phyloP scores from a whole-genome alignment of 169 alveolate genomes.

The Plasmodium malariae region DNA sequence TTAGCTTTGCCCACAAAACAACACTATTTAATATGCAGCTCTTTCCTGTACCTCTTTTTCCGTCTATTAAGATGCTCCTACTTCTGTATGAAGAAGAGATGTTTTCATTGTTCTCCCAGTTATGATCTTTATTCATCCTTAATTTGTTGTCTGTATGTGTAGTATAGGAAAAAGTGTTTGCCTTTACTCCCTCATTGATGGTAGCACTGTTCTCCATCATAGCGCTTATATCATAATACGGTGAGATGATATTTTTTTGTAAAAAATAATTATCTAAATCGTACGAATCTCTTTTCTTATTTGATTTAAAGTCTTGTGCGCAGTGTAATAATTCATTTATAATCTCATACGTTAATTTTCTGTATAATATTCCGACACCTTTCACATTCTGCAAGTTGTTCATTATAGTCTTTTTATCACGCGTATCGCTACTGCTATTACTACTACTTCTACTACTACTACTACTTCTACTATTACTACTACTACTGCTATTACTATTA shows the following conservation, averaged over 20 bases:
- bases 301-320: conserved; percentile 7
- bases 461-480: too few species aligned
- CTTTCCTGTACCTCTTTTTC: conserved; percentile 88
- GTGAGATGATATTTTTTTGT: background rate
- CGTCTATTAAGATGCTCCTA: conserved; percentile 79
- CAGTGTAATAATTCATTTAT: conserved; percentile 34
- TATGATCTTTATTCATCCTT: background rate
- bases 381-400: conserved; percentile 8
- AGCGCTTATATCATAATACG: conserved; percentile 17
- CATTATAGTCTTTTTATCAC: background rate
- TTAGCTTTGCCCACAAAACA: conserved; percentile 84
- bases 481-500: too few species aligned
- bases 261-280: conserved; percentile 58
- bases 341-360: conserved; percentile 69
- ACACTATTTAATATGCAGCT: conserved; percentile 84
- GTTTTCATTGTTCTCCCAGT: background rate
- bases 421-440: background rate
- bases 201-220: background rate
- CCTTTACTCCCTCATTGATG: background rate
- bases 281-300: conserved; percentile 38
- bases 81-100: conserved; percentile 1
- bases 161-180: background rate
- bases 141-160: too few species aligned
- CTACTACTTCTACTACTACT: too few species aligned
- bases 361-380: conserved; percentile 53